Percentiles rank a stretch among this genome's conserved stretches.
Evolutionary conservation across 495 filamentous ascomycete species (phyloP).

Genomic region (Umbilicaria muhlenbergii): DNA sequence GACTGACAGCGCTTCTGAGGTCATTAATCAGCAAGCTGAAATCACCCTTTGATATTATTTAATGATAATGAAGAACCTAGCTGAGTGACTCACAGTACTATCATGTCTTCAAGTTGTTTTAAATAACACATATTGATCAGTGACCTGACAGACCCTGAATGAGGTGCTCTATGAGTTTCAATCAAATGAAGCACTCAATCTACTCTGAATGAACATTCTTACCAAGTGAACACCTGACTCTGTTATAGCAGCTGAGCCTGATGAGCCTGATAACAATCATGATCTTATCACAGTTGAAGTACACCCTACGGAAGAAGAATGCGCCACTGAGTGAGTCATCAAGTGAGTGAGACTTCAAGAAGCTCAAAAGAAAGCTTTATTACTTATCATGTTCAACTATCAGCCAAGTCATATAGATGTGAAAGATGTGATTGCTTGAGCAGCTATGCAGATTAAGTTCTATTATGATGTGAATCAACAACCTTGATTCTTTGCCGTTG

Average conservation of each 20-base stretch:
- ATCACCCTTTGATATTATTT: neutral
- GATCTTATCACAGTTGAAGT: no score
- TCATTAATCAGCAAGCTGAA: constrained; percentile 7
- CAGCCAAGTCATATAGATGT: neutral
- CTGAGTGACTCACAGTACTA: neutral
- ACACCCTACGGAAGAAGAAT: no score
- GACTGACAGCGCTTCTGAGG: constrained; percentile 9
- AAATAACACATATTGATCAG: neutral
- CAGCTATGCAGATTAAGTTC: neutral
- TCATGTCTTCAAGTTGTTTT: neutral
- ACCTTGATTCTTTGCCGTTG: neutral
- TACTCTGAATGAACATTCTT: no score
- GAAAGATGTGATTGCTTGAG: neutral
- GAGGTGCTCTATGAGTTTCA: no score
- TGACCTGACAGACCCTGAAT: neutral
- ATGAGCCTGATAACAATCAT: no score
- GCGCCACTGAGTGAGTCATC: no score
- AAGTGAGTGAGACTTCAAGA: no score
- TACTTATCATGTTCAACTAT: neutral
- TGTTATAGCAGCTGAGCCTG: no score
- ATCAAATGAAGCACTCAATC: neutral
- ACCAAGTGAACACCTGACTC: no score
- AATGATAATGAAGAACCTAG: no score
- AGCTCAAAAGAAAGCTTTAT: no score
- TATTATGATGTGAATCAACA: neutral